A percentile compares a stretch with the other conserved stretches of the same genome.
phyloP scores from a whole-genome alignment of 306 rosid genomes.

The Oemleria cerasiformis region DNA sequence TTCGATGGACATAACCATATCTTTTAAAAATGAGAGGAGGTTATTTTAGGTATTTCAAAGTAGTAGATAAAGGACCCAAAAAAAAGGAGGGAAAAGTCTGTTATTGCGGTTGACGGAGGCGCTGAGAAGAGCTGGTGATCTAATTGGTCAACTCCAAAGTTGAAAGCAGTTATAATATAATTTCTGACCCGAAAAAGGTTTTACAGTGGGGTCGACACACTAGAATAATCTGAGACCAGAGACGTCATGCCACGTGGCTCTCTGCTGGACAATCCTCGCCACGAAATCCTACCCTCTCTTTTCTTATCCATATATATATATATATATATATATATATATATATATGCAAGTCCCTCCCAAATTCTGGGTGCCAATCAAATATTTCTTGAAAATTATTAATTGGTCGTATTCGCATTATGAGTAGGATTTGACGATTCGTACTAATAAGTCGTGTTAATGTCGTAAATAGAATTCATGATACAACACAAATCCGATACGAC shows the following conservation, averaged over 20 bases:
- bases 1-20: constrained; percentile 6
- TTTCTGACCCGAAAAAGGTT: constrained; percentile 1
- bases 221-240: constrained; percentile 17
- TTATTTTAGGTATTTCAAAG: not conserved
- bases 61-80: not conserved
- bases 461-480: too few species aligned
- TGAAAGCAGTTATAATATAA: not conserved
- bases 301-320: constrained; percentile 26
- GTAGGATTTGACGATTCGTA: not conserved
- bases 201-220: constrained; percentile 6
- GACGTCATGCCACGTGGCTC: constrained; percentile 36
- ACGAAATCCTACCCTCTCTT: constrained; percentile 21
- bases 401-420: too few species aligned
- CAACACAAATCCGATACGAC: too few species aligned
- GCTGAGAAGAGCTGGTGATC: not conserved
- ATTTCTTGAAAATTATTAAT: too few species aligned
- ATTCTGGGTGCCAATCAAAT: too few species aligned
- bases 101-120: not conserved
- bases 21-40: not conserved
- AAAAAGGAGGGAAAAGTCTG: not conserved
- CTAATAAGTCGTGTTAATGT: not conserved
- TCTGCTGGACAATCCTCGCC: not conserved
- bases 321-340: too few species aligned
- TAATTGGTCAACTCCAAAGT: constrained; percentile 1
- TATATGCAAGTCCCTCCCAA: too few species aligned